phyloP scores from a whole-genome alignment of 1,284 basidiomycete genomes.

The Pterulicium gracile region DNA sequence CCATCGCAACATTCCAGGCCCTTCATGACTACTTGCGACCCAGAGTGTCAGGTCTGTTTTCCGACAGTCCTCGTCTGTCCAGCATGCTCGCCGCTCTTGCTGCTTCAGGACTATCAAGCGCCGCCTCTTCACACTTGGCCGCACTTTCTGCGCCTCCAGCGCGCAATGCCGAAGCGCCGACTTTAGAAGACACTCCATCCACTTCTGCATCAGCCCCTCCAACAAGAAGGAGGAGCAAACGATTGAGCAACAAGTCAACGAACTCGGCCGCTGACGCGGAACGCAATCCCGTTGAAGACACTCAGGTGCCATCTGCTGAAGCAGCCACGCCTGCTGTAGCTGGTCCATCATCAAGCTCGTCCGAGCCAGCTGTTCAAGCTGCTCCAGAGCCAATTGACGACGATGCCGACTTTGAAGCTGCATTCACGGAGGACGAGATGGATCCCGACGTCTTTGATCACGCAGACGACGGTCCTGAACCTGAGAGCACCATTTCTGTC shows the following conservation, averaged over 20 bases:
- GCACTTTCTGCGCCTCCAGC: conserved; percentile 10
- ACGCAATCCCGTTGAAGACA: no score
- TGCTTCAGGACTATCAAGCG: conserved; percentile 51
- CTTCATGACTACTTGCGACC: conserved; percentile 91
- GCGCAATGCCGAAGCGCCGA: neutral
- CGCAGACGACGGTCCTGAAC: conserved; percentile 18
- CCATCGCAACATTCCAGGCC: conserved; percentile 92
- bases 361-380: conserved; percentile 20
- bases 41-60: conserved; percentile 68
- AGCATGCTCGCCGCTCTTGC: conserved; percentile 88
- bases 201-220: conserved; percentile 13
- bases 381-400: conserved; percentile 44
- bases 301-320: conserved; percentile 8
- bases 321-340: conserved; percentile 16
- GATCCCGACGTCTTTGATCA: conserved; percentile 49
- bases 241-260: neutral
- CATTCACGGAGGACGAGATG: conserved; percentile 65
- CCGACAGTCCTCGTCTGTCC: conserved; percentile 62
- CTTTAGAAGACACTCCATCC: neutral
- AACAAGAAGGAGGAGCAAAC: conserved; percentile 4
- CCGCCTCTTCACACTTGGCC: conserved; percentile 7
- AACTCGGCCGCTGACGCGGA: neutral
- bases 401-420: conserved; percentile 55
- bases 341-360: conserved; percentile 16
- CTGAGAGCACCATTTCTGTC: conserved; percentile 81